These are phyloP conservation scores for Medicago ruthenica DNA, from an alignment of 306 rosid genomes.

Conservation along the genomic window DNA sequence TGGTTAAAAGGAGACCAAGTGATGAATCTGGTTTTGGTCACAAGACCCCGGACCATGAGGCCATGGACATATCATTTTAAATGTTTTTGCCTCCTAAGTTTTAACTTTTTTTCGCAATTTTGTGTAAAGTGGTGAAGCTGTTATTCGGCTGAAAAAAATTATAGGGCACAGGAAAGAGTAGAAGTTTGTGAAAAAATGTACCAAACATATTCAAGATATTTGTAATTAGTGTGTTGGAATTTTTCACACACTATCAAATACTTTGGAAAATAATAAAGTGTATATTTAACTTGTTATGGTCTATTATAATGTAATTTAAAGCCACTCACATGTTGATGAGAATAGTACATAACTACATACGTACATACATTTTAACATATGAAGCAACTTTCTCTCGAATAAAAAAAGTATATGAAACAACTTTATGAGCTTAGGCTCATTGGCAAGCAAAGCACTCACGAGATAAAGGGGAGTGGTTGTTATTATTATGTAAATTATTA, in stretches of 20 bases:
- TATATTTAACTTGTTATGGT: conserved; percentile 49
- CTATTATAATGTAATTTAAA: conserved; percentile 44
- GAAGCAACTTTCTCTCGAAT: not conserved
- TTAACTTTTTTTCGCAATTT: conserved; percentile 42
- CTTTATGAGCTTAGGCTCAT: conserved; percentile 33
- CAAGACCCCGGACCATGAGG: conserved; percentile 84
- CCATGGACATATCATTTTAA: conserved; percentile 72
- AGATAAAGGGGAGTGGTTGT: conserved; percentile 6
- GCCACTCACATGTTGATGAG: conserved; percentile 12
- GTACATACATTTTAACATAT: not conserved
- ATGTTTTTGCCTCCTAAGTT: conserved; percentile 23
- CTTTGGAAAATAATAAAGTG: conserved; percentile 47
- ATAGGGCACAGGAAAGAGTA: conserved; percentile 44
- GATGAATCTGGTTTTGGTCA: conserved; percentile 80
- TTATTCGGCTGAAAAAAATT: conserved; percentile 19
- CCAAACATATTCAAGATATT: conserved; percentile 35
- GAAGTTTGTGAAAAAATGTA: conserved; percentile 38
- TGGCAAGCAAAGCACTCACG: conserved; percentile 43
- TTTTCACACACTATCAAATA: conserved; percentile 47
- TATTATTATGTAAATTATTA: conserved; percentile 3
- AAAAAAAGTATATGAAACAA: not conserved
- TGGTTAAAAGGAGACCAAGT: conserved; percentile 82
- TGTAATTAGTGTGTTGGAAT: conserved; percentile 55
- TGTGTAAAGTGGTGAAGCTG: conserved; percentile 46
- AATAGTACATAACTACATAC: too few species aligned